Evolutionary conservation across 2,329 filamentous ascomycete genomes (phyloP).

Genomic region (Fusarium albosuccineum): DNA sequence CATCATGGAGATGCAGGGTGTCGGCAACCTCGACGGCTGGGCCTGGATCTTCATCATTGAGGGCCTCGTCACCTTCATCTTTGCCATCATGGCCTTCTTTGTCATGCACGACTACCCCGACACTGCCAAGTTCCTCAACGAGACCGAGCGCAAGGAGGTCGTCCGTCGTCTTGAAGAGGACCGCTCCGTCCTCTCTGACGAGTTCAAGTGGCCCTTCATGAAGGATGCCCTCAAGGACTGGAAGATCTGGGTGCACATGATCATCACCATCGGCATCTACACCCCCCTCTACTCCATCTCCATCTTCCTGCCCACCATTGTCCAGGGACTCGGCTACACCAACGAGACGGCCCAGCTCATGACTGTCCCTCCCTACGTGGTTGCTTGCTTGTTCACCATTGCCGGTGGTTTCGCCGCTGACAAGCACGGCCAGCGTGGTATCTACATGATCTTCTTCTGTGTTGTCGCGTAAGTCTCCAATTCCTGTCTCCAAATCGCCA

Average conservation of each 20-base stretch:
- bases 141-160: conserved; percentile 59
- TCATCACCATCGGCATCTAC: conserved; percentile 71
- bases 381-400: conserved; percentile 54
- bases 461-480: conserved; percentile 49
- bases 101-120: conserved; percentile 71
- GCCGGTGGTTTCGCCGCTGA: conserved; percentile 60
- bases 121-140: conserved; percentile 62
- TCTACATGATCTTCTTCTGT: conserved; percentile 56
- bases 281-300: conserved; percentile 56
- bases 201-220: conserved; percentile 68
- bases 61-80: conserved; percentile 62
- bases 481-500: conserved; percentile 15
- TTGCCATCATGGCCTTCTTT: conserved; percentile 61
- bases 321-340: conserved; percentile 53
- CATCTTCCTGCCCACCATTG: conserved; percentile 55
- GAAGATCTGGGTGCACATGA: conserved; percentile 67
- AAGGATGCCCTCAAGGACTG: conserved; percentile 70
- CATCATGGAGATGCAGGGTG: conserved; percentile 69
- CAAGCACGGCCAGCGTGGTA: conserved; percentile 51
- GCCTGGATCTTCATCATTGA: conserved; percentile 85
- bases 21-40: conserved; percentile 72
- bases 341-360: conserved; percentile 55
- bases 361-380: conserved; percentile 55
- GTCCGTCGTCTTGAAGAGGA: conserved; percentile 58
- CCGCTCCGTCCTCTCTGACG: conserved; percentile 64